Base-by-base conservation (phyloP, 2,329 filamentous ascomycete genomes). In the Cercospora brassicicola region DNA sequence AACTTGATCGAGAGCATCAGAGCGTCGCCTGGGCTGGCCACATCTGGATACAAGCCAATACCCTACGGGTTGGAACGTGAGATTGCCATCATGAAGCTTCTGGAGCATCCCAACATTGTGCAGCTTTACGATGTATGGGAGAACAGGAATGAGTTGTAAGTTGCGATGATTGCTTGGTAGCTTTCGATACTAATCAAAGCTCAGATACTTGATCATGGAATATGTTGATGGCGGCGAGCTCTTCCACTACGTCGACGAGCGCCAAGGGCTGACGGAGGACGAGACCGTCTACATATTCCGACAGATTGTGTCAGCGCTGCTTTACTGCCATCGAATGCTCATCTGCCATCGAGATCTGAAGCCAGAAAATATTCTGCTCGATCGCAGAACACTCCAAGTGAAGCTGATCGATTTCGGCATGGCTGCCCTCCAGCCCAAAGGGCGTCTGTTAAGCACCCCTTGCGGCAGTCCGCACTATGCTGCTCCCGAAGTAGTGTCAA, bases 351-450 rank as follows among this genome's bases (percentile, higher is more conserved):
- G 95, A 26, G 95, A 99, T 74, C 84, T 99, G 63, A 99, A 99
- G 80, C 95, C 94, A 0, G 95, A 99, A 81, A 99, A 99, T 75
- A 97, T 99, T 56, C 84, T 99, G 18, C 85, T 99, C 61, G 93
- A 93, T 66, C 83, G 84, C 2, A 83, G 90, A 5, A 81, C 78
- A 57, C 86, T 90, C 63, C 89, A 91, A 67, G 89, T 98, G 79
- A 99, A 98, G 81, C 89, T 99, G 74, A 94, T 94, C 62, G 95
- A 99, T 79, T 99, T 99, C 79, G 94, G 95, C 51, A 97, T 99
- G 94, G 95, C 95, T 55, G 94, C 94, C 3, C 84, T 98, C 51
- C 94, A 98, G 78, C 91, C 91, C 3, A 86, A 88, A 26, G 90
- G 89, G 8, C 90, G 93, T 72, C 89, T 90, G 76, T 86, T 99